Percentiles rank a stretch among this genome's conserved stretches.
These are phyloP conservation scores for Trichaptum fuscoviolaceum DNA, from an alignment of 768 basidiomycete genomes.

Conservation along the genomic window DNA sequence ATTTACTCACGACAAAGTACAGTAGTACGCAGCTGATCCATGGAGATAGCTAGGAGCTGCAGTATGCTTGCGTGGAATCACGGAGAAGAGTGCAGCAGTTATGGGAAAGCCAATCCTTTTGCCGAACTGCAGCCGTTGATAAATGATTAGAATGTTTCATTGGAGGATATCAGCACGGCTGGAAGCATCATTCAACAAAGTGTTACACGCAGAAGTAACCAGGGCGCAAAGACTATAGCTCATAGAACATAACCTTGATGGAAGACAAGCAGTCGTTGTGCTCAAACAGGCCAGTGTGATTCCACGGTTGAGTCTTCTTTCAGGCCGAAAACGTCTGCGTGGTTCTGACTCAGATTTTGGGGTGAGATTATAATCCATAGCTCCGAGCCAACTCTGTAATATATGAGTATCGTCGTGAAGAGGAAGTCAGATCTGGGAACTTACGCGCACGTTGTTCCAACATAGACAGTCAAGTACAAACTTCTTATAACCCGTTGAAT, in stretches of 20 bases:
- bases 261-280: background rate
- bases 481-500: background rate
- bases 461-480: too few relatives aligned
- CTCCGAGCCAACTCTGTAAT: too few relatives aligned
- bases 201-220: too few relatives aligned
- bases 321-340: background rate
- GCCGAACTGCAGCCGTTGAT: background rate
- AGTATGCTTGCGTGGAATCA: background rate
- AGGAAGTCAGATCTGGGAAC: too few relatives aligned
- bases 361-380: too few relatives aligned
- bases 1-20: background rate
- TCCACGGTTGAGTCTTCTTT: background rate
- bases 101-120: background rate
- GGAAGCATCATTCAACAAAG: background rate
- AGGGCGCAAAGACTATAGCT: too few relatives aligned
- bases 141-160: background rate
- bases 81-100: background rate
- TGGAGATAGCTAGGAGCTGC: background rate
- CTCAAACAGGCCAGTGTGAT: background rate
- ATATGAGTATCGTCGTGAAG: too few relatives aligned
- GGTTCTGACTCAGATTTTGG: too few relatives aligned
- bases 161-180: background rate
- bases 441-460: too few relatives aligned
- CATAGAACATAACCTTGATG: background rate
- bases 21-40: background rate